phyloP scores from a whole-genome alignment of 2,329 filamentous ascomycete genomes.

The Neonectria sp. region DNA sequence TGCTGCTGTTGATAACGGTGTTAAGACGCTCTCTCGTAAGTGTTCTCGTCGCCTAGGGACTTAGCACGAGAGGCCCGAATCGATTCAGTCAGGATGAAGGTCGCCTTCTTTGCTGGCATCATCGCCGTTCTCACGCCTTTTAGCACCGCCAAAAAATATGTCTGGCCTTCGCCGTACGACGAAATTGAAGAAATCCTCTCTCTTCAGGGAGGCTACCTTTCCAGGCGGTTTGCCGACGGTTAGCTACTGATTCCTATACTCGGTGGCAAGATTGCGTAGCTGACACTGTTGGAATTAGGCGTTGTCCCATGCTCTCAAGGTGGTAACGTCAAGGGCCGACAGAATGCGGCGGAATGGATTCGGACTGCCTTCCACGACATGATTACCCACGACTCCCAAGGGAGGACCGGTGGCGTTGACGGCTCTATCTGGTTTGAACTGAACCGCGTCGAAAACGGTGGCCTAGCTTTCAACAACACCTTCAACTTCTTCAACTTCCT shows the following conservation, averaged over 20 bases:
- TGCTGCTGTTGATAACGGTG: neutral
- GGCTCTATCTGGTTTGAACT: conserved; percentile 46
- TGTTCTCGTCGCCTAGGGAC: neutral
- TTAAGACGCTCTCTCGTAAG: neutral
- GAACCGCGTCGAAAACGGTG: conserved; percentile 41
- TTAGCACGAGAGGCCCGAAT: neutral
- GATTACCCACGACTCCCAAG: conserved; percentile 40
- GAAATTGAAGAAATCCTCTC: conserved; percentile 37
- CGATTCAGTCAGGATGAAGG: conserved; percentile 9
- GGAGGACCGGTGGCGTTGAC: conserved; percentile 44
- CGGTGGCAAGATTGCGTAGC: too few relatives aligned
- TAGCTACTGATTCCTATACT: neutral
- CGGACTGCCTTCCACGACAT: conserved; percentile 47
- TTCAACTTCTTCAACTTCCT: conserved; percentile 52
- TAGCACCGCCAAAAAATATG: conserved; percentile 7
- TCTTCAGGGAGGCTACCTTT: conserved; percentile 25
- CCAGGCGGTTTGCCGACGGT: conserved; percentile 28
- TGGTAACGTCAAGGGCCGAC: conserved; percentile 28
- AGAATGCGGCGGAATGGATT: conserved; percentile 48
- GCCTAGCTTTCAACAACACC: conserved; percentile 43
- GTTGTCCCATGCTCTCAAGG: conserved; percentile 39
- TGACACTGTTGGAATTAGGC: conserved; percentile 25
- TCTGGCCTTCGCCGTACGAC: conserved; percentile 40
- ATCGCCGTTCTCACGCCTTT: neutral
- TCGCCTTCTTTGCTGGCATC: neutral